Conservation (phyloP, 208 protist genomes). For the Leishmania braziliensis region DNA sequence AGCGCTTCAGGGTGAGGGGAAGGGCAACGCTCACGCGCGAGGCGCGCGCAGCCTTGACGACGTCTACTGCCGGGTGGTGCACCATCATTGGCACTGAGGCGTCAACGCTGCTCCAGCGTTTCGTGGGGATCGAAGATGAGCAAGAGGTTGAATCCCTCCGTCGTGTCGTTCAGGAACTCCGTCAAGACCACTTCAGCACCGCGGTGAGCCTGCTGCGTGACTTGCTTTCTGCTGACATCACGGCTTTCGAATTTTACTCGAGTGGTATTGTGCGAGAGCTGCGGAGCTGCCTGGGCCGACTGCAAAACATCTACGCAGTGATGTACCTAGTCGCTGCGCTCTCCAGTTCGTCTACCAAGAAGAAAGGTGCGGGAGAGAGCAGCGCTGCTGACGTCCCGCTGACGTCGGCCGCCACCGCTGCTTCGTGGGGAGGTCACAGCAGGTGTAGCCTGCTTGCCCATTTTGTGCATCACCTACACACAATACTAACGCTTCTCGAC, state of each 20-base stretch:
- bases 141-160: constrained; percentile 38
- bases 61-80: constrained; percentile 37
- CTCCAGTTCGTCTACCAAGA: constrained; percentile 3
- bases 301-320: constrained; percentile 28
- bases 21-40: constrained; percentile 18
- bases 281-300: constrained; percentile 17
- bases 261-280: constrained; percentile 46
- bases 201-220: constrained; percentile 45
- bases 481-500: constrained; percentile 38
- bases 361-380: background rate
- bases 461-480: constrained; percentile 43
- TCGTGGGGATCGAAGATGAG: constrained; percentile 42
- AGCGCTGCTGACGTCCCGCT: background rate
- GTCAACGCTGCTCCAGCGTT: constrained; percentile 35
- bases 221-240: constrained; percentile 50
- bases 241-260: constrained; percentile 69
- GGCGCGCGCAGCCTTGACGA: constrained; percentile 15
- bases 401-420: background rate
- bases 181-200: constrained; percentile 37
- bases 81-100: constrained; percentile 50
- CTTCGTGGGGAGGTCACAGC: background rate
- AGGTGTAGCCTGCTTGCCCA: constrained; percentile 13
- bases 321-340: constrained; percentile 33
- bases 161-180: constrained; percentile 44
- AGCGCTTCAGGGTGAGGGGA: constrained; percentile 31